Evolutionary conservation across 2,329 filamentous ascomycete genomes (phyloP).

Genomic region (Phyllosticta citrichinensis): DNA sequence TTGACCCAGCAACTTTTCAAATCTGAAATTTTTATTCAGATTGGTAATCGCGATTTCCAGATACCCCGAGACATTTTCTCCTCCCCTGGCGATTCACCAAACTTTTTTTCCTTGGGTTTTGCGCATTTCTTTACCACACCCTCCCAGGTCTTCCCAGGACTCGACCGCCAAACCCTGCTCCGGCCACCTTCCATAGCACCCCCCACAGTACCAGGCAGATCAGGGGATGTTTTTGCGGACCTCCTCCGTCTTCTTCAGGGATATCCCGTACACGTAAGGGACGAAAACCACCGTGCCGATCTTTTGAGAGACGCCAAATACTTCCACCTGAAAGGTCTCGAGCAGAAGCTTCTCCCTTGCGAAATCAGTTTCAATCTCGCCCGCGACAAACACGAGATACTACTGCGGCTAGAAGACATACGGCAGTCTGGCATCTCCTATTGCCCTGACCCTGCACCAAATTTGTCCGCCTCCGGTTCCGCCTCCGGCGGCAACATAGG

Average conservation of each 20-base stretch:
- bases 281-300: conserved; percentile 65
- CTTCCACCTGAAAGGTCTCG: conserved; percentile 83
- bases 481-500: background rate
- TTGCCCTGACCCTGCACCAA: conserved; percentile 33
- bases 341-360: conserved; percentile 77
- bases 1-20: conserved; percentile 86
- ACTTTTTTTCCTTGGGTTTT: conserved; percentile 90
- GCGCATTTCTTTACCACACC: conserved; percentile 76
- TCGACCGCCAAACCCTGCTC: conserved; percentile 67
- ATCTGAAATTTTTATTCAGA: conserved; percentile 83
- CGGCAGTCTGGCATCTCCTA: conserved; percentile 74
- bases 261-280: conserved; percentile 67
- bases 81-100: conserved; percentile 74
- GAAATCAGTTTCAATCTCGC: conserved; percentile 64
- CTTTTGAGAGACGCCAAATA: conserved; percentile 82
- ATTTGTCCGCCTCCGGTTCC: conserved; percentile 15
- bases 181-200: conserved; percentile 80
- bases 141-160: conserved; percentile 72
- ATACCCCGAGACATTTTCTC: conserved; percentile 83
- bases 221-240: conserved; percentile 74
- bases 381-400: conserved; percentile 61
- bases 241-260: conserved; percentile 73
- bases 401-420: conserved; percentile 74
- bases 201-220: conserved; percentile 69
- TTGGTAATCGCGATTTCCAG: conserved; percentile 78